phyloP scores from a whole-genome alignment of 805 yeast genomes.

The Starmerella gropengiesseri region DNA sequence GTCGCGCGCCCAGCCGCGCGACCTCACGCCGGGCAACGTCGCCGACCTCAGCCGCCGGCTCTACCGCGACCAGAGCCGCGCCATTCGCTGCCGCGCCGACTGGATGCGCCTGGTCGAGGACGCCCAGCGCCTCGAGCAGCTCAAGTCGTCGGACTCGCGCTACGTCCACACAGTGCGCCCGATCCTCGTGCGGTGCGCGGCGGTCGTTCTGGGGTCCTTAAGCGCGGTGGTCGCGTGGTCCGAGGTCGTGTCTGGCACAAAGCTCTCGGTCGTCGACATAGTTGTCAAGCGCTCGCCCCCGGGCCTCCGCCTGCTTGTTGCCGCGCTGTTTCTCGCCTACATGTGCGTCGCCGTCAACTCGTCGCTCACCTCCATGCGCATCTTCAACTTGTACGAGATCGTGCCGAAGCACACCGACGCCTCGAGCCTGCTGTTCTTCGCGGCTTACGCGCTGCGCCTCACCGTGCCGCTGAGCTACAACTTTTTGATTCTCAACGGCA shows the following conservation, averaged over 20 bases:
- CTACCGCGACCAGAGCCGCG: constrained; percentile 41
- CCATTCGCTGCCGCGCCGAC: constrained; percentile 45
- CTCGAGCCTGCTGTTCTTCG: constrained; percentile 62
- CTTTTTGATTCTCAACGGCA: constrained; percentile 54
- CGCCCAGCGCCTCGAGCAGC: constrained; percentile 48
- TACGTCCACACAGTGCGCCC: constrained; percentile 34
- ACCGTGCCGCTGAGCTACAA: constrained; percentile 76
- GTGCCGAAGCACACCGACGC: constrained; percentile 64
- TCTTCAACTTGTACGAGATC: constrained; percentile 68
- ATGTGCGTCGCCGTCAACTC: constrained; percentile 60
- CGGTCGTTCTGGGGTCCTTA: constrained; percentile 35
- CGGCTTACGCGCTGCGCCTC: constrained; percentile 68
- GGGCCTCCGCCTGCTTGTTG: constrained; percentile 33
- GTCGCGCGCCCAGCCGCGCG: constrained; percentile 20
- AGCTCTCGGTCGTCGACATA: constrained; percentile 48
- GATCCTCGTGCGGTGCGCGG: constrained; percentile 33
- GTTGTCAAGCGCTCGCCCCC: constrained; percentile 33
- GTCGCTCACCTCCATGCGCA: constrained; percentile 53
- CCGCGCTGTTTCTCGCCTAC: constrained; percentile 43
- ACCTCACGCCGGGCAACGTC: constrained; percentile 35
- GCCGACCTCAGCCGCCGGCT: constrained; percentile 43
- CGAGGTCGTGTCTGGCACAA: constrained; percentile 62
- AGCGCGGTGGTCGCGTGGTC: constrained; percentile 57
- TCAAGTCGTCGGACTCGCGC: constrained; percentile 18
- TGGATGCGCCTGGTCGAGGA: constrained; percentile 42